Base-by-base conservation (phyloP, 768 basidiomycete species). In the Asterophora parasitica region DNA sequence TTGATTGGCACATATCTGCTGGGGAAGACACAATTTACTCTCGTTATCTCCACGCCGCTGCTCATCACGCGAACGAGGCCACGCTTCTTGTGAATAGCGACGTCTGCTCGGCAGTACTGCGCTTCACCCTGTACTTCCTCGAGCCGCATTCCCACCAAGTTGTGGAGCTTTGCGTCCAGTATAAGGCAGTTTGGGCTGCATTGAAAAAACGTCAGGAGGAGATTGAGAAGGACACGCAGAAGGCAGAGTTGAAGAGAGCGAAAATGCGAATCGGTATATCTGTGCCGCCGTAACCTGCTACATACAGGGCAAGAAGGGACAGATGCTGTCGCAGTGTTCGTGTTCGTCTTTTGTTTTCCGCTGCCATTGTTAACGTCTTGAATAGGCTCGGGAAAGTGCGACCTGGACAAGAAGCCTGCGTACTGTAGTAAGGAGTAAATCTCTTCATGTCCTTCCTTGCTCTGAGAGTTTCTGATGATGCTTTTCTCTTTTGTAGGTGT, bases 391-490 rank as follows among this genome's bases (percentile, higher is more conserved):
- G 65, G 64, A 32, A 53, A 53, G 44, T 65, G 66, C 42, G 65
- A 67, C 38, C 17, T 31, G 3, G 62, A 65, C 41, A 63, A 64
- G 51, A 68, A 65, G 37, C 66, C 65, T 2, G 56, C 55, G 28
- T 68, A 66, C 44, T 66, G 65, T 47, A 61, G 62, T 42, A 62
- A 60, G 50, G 58, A 61, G 54, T 68, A 58, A 54, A 54, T 51
- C 9, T 23, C 11, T 7, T 28, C 20, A 23, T 28, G 1, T 6
- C 16, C 36, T 30, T n/a, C 26, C 23, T 19, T 26, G 9, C 10
- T 8, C 8, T 16, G 15, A 13, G 1, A 1, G 19, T 47, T 13
- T 12, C 44, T 51, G 40, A 51, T 32, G 7, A 7, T 6, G 6
- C 16, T 33, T 16, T 40, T 28, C 23, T 6, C 19, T 49, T 31